Base-by-base conservation (phyloP, 2,329 filamentous ascomycete species). In the Ophiosphaerella korrae region DNA sequence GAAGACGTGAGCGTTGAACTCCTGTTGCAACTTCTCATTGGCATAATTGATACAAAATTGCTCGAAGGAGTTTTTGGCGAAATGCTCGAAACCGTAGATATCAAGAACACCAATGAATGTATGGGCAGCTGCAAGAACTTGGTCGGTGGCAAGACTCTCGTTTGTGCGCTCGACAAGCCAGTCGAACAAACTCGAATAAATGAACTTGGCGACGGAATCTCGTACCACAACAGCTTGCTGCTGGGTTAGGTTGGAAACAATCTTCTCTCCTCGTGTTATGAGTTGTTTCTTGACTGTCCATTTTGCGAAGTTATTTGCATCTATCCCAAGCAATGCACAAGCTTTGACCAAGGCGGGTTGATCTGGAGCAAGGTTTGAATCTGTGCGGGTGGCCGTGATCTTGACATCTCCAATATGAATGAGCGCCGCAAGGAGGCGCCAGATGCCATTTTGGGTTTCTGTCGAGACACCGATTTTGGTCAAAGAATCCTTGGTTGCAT, bases 21-120 rank as follows among this genome's bases (percentile, higher is more conserved):
- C 93, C 74, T 99, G 94, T 73, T 99, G 94, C 47, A 99, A 80
- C 77, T 99, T 99, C 77, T 99, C 94, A 75, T 99, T 99, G 76
- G 94, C 94, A 70, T 99, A 99, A 77, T 99, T 99, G 84, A 99
- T 99, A 78, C 94, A 99, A 77, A 99, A 99, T 74, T 99, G 94
- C 74, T 99, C 94, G 67, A 99, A 99, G 0, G 94, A 99, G 79
- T 99, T 99, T 81, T 97, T 97, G 56, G 94, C 93, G 70, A 99
- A 99, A 77, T 97, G 94, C 75, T 99, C 94, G 70, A 99, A 99
- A 58, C 93, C 93, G 75, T 97, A 97, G 63, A 99, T 99, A 90
- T 99, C 94, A 58, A 99, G 84, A 41, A 99, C 94, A 74, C 94
- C 94, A 66, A 99, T 99, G 75, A 99, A 99, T 2, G 90, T 93